Percentiles rank a stretch among this genome's conserved stretches.
Conservation (phyloP, 202 grass and related monocot genomes). For the Brachypodium distachyon region DNA sequence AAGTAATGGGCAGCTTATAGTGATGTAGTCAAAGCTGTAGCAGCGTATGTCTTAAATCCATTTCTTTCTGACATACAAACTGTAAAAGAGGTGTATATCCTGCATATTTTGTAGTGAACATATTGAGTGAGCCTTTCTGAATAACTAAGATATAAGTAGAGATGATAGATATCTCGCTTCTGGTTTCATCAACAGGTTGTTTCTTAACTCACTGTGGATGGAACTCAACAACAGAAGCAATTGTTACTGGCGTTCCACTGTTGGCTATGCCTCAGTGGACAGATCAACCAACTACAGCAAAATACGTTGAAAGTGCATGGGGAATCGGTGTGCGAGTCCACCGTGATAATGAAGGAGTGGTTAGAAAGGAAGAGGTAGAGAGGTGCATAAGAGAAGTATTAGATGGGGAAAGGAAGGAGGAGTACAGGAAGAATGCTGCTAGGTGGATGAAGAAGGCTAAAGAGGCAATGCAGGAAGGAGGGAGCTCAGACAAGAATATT, state of each 20-base stretch:
- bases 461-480: constrained; percentile 22
- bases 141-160: not conserved
- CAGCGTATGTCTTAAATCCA: not conserved
- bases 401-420: constrained; percentile 30
- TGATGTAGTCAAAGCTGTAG: too few species aligned
- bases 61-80: not conserved
- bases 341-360: constrained; percentile 16
- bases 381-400: constrained; percentile 47
- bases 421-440: constrained; percentile 19
- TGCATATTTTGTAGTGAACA: not conserved
- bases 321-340: not conserved
- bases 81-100: not conserved
- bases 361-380: constrained; percentile 36
- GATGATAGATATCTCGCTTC: not conserved
- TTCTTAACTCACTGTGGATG: constrained; percentile 41
- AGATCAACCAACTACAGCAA: constrained; percentile 40
- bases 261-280: constrained; percentile 32
- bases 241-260: constrained; percentile 23
- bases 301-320: constrained; percentile 30
- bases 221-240: constrained; percentile 43
- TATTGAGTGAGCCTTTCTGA: not conserved
- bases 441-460: constrained; percentile 29
- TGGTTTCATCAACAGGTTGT: not conserved
- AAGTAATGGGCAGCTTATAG: too few species aligned
- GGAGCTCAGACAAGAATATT: constrained; percentile 49